Evolutionary conservation across 495 filamentous ascomycete species (phyloP).

Genomic region (Hyphodiscus hymeniophilus): DNA sequence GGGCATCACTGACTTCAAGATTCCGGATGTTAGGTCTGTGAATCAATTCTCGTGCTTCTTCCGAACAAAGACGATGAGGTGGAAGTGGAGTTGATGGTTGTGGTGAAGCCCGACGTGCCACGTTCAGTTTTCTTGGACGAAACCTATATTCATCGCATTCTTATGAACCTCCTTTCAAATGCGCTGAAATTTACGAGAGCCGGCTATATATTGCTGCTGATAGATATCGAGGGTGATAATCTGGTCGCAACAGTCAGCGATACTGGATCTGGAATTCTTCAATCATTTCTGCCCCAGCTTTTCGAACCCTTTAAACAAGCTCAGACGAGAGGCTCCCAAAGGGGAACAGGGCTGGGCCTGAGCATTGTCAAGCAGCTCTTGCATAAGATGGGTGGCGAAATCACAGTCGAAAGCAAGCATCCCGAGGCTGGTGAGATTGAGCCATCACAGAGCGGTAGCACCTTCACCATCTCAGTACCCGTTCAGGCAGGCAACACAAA

Average conservation of each 20-base stretch:
- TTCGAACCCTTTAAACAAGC: slow-evolving; percentile 47
- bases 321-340: slow-evolving; percentile 30
- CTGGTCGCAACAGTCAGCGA: slow-evolving; percentile 34
- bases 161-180: slow-evolving; percentile 41
- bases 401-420: slow-evolving; percentile 38
- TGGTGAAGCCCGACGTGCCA: slow-evolving; percentile 22
- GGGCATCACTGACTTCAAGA: too few species aligned
- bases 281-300: slow-evolving; percentile 39
- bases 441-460: slow-evolving; percentile 17
- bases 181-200: slow-evolving; percentile 36
- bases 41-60: slow-evolving; percentile 22
- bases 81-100: slow-evolving; percentile 24
- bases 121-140: slow-evolving; percentile 23
- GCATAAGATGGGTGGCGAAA: slow-evolving; percentile 34
- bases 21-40: too few species aligned
- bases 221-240: slow-evolving; percentile 16
- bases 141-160: slow-evolving; percentile 28
- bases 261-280: slow-evolving; percentile 41
- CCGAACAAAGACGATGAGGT: slow-evolving; percentile 22
- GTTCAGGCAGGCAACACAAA: slow-evolving; percentile 3
- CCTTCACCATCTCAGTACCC: slow-evolving; percentile 21
- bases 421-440: slow-evolving; percentile 12
- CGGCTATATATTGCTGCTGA: slow-evolving; percentile 28
- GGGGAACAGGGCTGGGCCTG: slow-evolving; percentile 41
- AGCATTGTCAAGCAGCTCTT: slow-evolving; percentile 42